Base-by-base conservation (phyloP, 2,329 filamentous ascomycete genomes). In the Ascochyta rabiei region DNA sequence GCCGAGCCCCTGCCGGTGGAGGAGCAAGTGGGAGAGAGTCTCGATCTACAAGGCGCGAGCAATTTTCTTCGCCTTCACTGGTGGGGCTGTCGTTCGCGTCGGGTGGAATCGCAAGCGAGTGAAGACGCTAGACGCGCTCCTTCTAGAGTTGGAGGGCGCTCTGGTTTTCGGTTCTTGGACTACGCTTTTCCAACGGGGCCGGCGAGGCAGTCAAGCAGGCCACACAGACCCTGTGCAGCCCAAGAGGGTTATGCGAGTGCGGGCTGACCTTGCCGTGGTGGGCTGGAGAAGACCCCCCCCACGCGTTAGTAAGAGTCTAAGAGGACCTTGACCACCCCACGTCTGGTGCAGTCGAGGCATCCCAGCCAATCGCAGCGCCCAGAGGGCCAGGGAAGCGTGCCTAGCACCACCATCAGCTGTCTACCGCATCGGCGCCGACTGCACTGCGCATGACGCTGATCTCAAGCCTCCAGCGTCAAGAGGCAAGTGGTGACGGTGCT, bases 1-100 rank as follows among this genome's bases (percentile, higher is more conserved):
- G 61, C 56, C 57, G 57, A 59, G 53, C 49, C 47, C 37, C 37
- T 48, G 51, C 53, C 44, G 57, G 50, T 53, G 56, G 55, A 56
- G 60, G 48, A 53, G 57, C 47, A 51, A 21, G 53, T 56, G 43
- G 48, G 43, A 51, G 6, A 51, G 48, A 47, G 43, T 38, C 48
- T 56, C 48, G 53, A 56, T 47, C 44, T 47, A 51, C 42, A 35
- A 42, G 42, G 47, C 53, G 53, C 48, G 39, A 46, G 47, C 53
- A 56, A 56, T 51, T 56, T 52, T 56, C 43, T 48, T 47, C 33
- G 42, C 34, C 42, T 24, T 51, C 38, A 43, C 46, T 47, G 54
- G 54, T 57, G 54, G 54, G 54, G 54, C 54, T 48, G 37, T 16
- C 34, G 38, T 42, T 48, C 33, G 53, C 42, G 33, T 19, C 53